Conservation (phyloP, 2,329 filamentous ascomycete genomes). For the Teratosphaeriaceae sp. region DNA sequence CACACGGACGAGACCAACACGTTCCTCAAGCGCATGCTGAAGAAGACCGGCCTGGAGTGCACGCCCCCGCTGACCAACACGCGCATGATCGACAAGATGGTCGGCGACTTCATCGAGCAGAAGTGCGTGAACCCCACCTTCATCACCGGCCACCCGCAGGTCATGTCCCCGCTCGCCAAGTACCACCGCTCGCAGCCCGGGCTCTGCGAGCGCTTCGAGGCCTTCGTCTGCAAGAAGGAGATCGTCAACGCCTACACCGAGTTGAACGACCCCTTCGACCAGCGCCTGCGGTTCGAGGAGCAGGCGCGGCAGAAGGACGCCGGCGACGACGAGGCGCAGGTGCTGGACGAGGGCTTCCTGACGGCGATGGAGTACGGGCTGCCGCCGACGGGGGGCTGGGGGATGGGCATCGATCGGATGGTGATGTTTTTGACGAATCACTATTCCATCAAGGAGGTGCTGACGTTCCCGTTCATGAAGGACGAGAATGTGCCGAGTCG, state of each 20-base stretch:
- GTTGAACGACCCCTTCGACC: conserved; percentile 95
- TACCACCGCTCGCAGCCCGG: conserved; percentile 76
- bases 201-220: conserved; percentile 94
- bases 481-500: conserved; percentile 54
- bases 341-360: conserved; percentile 94
- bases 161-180: conserved; percentile 96
- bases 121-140: conserved; percentile 91
- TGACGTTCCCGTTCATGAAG: conserved; percentile 97
- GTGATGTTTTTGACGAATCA: conserved; percentile 96
- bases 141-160: conserved; percentile 70
- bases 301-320: conserved; percentile 93
- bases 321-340: conserved; percentile 94
- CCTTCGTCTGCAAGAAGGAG: conserved; percentile 95
- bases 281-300: conserved; percentile 86
- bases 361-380: conserved; percentile 83
- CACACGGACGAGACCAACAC: conserved; percentile 85
- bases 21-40: conserved; percentile 76
- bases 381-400: conserved; percentile 92
- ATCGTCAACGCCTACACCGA: conserved; percentile 97
- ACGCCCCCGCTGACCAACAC: conserved; percentile 85
- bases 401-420: conserved; percentile 85
- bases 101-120: conserved; percentile 89
- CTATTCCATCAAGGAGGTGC: conserved; percentile 91
- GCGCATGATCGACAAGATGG: conserved; percentile 90
- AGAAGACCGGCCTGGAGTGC: conserved; percentile 89